A percentile compares a stretch with the other conserved stretches of the same genome.
These are phyloP conservation scores for Bipolaris oryzae DNA, from an alignment of 2,329 filamentous ascomycete species.

Conservation along the genomic window DNA sequence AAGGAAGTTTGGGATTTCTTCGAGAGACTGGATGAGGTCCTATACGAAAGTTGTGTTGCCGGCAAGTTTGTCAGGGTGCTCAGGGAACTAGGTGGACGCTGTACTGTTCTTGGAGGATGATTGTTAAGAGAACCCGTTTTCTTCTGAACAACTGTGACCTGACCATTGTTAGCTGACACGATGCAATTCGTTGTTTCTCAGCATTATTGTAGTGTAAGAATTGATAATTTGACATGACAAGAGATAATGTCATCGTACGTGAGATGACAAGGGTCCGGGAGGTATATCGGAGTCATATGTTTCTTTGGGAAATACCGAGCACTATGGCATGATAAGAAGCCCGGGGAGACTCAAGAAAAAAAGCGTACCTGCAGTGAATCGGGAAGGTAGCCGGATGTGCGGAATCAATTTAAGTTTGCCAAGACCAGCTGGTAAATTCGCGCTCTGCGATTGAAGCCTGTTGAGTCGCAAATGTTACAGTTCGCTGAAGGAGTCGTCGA, in stretches of 20 bases:
- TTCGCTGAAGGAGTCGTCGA: not conserved
- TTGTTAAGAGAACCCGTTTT: conserved; percentile 4
- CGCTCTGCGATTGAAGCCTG: no score
- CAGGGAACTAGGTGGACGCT: conserved; percentile 14
- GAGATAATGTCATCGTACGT: not conserved
- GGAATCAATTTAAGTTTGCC: not conserved
- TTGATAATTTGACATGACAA: not conserved
- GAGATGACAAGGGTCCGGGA: no score
- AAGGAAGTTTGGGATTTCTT: not conserved
- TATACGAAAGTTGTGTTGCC: not conserved
- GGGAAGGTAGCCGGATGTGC: conserved; percentile 10
- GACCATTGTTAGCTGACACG: conserved; percentile 10
- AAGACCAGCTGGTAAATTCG: no score
- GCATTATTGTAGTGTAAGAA: not conserved
- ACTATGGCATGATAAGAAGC: conserved; percentile 5
- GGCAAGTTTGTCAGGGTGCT: conserved; percentile 3
- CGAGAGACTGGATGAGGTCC: not conserved
- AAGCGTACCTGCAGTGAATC: conserved; percentile 23
- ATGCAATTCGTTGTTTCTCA: not conserved
- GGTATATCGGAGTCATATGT: not conserved
- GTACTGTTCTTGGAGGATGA: conserved; percentile 9
- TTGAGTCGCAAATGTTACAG: not conserved
- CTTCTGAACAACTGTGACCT: conserved; percentile 13
- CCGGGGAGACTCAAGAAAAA: not conserved
- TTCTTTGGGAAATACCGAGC: not conserved